Base-by-base conservation (phyloP, 75 land plant species). In the Isoetes taiwanensis region DNA sequence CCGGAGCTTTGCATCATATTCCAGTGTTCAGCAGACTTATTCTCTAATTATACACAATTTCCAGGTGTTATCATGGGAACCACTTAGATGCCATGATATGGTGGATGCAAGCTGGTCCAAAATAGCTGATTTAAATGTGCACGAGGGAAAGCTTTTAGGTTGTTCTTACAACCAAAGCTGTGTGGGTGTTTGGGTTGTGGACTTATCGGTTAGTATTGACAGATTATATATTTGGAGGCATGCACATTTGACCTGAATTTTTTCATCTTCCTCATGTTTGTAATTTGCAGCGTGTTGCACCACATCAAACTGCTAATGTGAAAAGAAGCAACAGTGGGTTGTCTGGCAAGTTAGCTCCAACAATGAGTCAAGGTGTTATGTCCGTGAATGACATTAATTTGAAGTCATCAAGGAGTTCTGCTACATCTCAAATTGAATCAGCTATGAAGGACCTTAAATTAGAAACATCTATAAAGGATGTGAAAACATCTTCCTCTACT, bases 61-160 rank as follows among this genome's bases (percentile, higher is more conserved):
- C 41, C 72, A 90, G 97, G 86, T 90, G 23, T 80, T 79, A 52
- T 90, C 97, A 23, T 90, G 97, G 97, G 97, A 90, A 43, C 97
- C 91, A 33, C 59, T 90, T 23, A 69, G 76, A 61, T 79, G 84
- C 33, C 91, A 90, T 72, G 91, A 90, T 72, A 61, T 72, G 41
- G 80, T 90, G 35, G 91, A 85, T 67, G 80, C 81, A 41, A 82
- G 90, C 24, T 90, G 97, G 97, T 86, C 91, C 46, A 73, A 60
- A 43, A 57, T 90, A 38, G 76, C 80, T 38, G 97, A 90, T 65
- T 76, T 90, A 28, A 80, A 74, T 62, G 69, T 90, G 60, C 85
- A 85, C 61, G 91, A 90, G 60, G 91, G 91, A 35, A 85, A 85
- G 37, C 83, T 90, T 59, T 81, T 90, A 55, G 97, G 84, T 6